Evolutionary conservation across 2,329 filamentous ascomycete genomes (phyloP), one percentile per base, ranked within the genome.

Genomic region (Beauveria scarabaeidicola): DNA sequence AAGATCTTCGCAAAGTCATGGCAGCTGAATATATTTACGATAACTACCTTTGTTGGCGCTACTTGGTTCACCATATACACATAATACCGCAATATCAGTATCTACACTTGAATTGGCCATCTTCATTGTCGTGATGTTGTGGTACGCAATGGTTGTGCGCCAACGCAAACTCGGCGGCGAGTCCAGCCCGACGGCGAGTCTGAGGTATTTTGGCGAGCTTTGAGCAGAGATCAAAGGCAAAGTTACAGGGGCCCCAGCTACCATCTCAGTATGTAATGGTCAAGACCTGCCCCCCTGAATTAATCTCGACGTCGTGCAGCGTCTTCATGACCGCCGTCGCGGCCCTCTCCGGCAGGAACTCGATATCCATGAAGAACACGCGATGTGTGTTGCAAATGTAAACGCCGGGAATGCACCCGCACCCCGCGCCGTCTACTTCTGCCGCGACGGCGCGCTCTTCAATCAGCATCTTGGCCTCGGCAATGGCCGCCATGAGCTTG

Each of bases 401-500:
- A 15, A 52, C 48, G 9, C 56, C 56, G 0, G 56, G 47, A 4
- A 58, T 40, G 19, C 56, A 58, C 15, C 56, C 56, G 7, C 56
- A 58, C 0, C 32, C 52, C 9, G 25, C n/a, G 17, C 40, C 52
- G n/a, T 50, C 46, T 3, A 19, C 46, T 23, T 32, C 54, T 21
- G 44, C 36, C 44, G 44, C 54, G 10, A 52, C 40, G 25, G 47
- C 56, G 40, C 56, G 25, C 48, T 61, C 59, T 21, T 61, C 59
- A 9, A 61, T 54, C 9, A 46, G 59, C 59, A 61, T 58, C 47
- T 57, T 61, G 15, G 59, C 50, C 53, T 61, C 59, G 11, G 53
- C 53, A 46, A 61, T 56, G n/a, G 59, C 54, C 11, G 59, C 59
- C 29, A 57, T 57, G 40, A 61, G 59, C 40, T 51, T 52, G 15